phyloP scores from a whole-genome alignment of 2,329 filamentous ascomycete species.

The Salinomyces thailandicus region DNA sequence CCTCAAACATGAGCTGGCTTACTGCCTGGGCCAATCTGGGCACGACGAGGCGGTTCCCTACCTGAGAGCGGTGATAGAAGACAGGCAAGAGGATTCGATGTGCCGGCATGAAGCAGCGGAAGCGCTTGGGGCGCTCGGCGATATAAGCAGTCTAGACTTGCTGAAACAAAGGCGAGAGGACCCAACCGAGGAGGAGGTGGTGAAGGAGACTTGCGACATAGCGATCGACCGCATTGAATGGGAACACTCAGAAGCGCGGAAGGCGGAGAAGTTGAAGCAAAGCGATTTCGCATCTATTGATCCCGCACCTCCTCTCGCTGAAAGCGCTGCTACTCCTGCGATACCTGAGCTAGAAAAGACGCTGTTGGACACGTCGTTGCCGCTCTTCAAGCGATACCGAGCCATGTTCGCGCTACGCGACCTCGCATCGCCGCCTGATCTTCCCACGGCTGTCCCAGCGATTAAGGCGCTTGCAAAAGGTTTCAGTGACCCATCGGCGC shows the following conservation, averaged over 20 bases:
- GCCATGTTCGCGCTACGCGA: constrained; percentile 98
- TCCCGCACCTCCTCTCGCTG: constrained; percentile 77
- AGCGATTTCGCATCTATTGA: constrained; percentile 96
- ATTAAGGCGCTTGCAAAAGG: constrained; percentile 77
- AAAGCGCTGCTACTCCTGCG: constrained; percentile 47
- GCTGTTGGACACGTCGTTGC: constrained; percentile 66
- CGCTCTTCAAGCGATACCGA: constrained; percentile 86
- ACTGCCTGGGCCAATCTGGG: constrained; percentile 86
- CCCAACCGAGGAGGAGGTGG: constrained; percentile 62
- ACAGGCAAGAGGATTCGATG: constrained; percentile 83
- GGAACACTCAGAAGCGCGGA: constrained; percentile 66
- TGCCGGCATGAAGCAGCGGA: constrained; percentile 94
- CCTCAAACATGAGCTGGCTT: constrained; percentile 92
- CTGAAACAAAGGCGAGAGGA: constrained; percentile 66
- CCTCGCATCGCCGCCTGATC: constrained; percentile 82
- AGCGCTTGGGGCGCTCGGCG: constrained; percentile 78
- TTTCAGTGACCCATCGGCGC: constrained; percentile 72
- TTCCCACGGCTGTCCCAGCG: constrained; percentile 80
- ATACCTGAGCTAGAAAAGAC: constrained; percentile 65
- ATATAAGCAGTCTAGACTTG: constrained; percentile 61
- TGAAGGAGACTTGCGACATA: constrained; percentile 95
- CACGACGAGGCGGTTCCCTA: constrained; percentile 64
- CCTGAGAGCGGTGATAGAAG: constrained; percentile 61
- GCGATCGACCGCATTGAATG: constrained; percentile 89
- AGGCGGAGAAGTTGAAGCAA: constrained; percentile 65